phyloP scores from a whole-genome alignment of 2,329 filamentous ascomycete species.

The Nannizziopsis arthrosporioides region DNA sequence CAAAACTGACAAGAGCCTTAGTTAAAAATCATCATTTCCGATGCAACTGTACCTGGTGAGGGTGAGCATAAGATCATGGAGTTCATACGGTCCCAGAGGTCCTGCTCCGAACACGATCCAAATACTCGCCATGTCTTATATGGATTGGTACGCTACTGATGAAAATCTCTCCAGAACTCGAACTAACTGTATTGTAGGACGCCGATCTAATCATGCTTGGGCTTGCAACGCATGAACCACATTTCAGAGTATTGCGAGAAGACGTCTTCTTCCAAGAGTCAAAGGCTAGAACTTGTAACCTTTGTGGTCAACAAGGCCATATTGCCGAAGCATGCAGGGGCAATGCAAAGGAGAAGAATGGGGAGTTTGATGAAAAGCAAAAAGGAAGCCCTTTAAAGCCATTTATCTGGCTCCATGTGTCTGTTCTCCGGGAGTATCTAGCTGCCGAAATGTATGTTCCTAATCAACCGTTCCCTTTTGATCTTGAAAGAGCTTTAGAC shows the following conservation, averaged over 20 bases:
- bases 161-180: background rate
- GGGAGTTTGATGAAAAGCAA: constrained; percentile 72
- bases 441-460: constrained; percentile 78
- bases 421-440: constrained; percentile 82
- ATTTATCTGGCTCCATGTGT: constrained; percentile 96
- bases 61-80: constrained; percentile 99
- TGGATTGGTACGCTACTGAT: constrained; percentile 46
- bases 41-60: constrained; percentile 93
- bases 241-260: constrained; percentile 91
- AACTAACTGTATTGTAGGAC: constrained; percentile 42
- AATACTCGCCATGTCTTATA: constrained; percentile 98
- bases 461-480: constrained; percentile 73
- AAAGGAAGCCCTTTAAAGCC: constrained; percentile 63
- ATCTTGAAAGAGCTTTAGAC: constrained; percentile 86
- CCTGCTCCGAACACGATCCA: constrained; percentile 81
- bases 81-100: constrained; percentile 85
- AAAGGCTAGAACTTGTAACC: constrained; percentile 66
- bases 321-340: constrained; percentile 77
- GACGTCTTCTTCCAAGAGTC: constrained; percentile 90
- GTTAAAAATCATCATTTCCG: constrained; percentile 95
- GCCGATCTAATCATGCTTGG: constrained; percentile 98
- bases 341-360: constrained; percentile 62
- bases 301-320: constrained; percentile 89
- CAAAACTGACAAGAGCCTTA: constrained; percentile 22
- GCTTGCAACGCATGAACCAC: constrained; percentile 89